These are phyloP conservation scores for Rhodomyrtus psidioides DNA, from an alignment of 441 rosid species.

Conservation along the genomic window DNA sequence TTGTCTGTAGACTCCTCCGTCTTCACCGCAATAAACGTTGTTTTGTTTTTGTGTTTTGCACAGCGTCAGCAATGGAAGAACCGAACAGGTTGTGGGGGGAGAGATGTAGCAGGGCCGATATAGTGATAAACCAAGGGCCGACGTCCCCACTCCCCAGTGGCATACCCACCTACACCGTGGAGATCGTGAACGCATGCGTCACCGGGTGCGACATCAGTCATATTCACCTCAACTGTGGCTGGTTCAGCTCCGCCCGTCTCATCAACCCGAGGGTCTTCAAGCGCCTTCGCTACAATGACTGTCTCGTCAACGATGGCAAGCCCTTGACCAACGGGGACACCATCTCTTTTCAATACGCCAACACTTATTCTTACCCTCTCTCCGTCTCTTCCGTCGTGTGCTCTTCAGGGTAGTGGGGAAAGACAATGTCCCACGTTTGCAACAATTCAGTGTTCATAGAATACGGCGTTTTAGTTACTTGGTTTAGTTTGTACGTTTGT, in stretches of 20 bases:
- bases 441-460: not conserved
- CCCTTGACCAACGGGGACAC: slow-evolving; percentile 32
- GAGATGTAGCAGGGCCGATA: slow-evolving; percentile 49
- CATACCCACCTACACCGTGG: slow-evolving; percentile 72
- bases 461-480: not conserved
- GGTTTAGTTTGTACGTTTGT: not conserved
- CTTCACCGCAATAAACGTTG: not conserved
- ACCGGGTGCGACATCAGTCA: slow-evolving; percentile 62
- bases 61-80: slow-evolving; percentile 15
- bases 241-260: slow-evolving; percentile 80
- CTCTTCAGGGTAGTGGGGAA: slow-evolving; percentile 6
- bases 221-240: slow-evolving; percentile 78
- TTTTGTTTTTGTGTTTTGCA: slow-evolving; percentile 2
- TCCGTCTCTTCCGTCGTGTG: slow-evolving; percentile 62
- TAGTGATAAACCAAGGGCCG: slow-evolving; percentile 65
- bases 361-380: slow-evolving; percentile 66
- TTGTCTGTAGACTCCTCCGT: slow-evolving; percentile 16
- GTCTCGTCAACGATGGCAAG: slow-evolving; percentile 69
- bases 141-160: slow-evolving; percentile 66
- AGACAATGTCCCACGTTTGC: not conserved
- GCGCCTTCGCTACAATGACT: slow-evolving; percentile 74
- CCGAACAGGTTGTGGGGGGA: slow-evolving; percentile 44
- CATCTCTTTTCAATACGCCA: slow-evolving; percentile 68
- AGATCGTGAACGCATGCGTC: slow-evolving; percentile 58
- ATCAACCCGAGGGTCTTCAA: slow-evolving; percentile 53